Percentiles rank a stretch among this genome's conserved stretches.
Conservation (phyloP, 169 alveolate genomes). For the Plasmodium coatneyi region DNA sequence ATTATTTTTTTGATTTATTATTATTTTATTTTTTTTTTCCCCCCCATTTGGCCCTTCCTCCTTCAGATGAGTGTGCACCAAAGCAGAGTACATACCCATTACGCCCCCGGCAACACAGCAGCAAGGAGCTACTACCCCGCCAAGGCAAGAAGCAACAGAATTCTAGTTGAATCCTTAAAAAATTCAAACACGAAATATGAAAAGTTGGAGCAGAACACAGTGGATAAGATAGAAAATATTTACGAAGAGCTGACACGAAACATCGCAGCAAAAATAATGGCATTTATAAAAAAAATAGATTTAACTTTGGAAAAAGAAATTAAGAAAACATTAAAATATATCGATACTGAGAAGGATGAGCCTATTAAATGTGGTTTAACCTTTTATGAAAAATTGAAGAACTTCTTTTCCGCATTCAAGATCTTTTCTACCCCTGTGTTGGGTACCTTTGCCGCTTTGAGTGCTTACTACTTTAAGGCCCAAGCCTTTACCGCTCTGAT, state of each 20-base stretch:
- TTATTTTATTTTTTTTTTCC: too few relatives aligned
- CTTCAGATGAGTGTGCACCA: not conserved
- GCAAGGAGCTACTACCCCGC: not conserved
- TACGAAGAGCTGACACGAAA: not conserved
- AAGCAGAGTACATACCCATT: not conserved
- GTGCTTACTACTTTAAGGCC: constrained; percentile 10
- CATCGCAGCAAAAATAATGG: constrained; percentile 3
- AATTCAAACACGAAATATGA: not conserved
- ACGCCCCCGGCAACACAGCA: not conserved
- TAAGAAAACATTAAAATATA: constrained; percentile 6
- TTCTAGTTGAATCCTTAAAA: not conserved
- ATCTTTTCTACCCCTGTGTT: constrained; percentile 44
- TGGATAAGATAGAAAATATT: constrained; percentile 27
- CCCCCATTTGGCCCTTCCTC: not conserved
- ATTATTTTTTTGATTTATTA: too few relatives aligned
- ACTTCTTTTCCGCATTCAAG: constrained; percentile 11
- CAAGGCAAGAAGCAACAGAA: not conserved
- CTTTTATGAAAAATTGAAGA: constrained; percentile 17
- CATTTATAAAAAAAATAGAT: constrained; percentile 29
- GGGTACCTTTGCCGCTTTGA: constrained; percentile 4
- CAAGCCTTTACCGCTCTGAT: not conserved
- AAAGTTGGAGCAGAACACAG: constrained; percentile 7
- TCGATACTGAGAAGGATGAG: constrained; percentile 15
- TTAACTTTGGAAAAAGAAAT: constrained; percentile 43
- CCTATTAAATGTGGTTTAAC: constrained; percentile 31